These are phyloP conservation scores for Fusarium coicis DNA, from an alignment of 2,329 filamentous ascomycete genomes.

Conservation along the genomic window DNA sequence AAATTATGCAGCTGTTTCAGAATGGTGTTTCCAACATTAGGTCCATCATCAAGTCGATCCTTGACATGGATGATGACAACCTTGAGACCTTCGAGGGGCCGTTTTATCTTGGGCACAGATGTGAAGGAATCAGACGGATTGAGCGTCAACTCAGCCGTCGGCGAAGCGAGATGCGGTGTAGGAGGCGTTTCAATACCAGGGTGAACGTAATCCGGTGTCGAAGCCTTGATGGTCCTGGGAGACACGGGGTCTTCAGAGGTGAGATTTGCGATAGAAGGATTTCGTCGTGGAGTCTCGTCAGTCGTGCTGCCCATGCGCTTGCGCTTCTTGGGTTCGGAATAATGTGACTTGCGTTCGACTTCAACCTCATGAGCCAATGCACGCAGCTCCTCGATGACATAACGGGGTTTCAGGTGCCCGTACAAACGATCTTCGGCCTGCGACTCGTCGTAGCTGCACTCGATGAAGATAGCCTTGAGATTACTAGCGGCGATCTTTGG, in stretches of 20 bases:
- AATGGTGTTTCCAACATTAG: constrained; percentile 72
- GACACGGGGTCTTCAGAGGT: constrained; percentile 60
- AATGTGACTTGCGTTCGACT: constrained; percentile 55
- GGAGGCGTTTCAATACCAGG: constrained; percentile 53
- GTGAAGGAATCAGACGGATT: constrained; percentile 50
- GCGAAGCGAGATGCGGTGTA: constrained; percentile 59
- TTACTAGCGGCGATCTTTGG: constrained; percentile 80
- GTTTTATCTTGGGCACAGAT: constrained; percentile 34
- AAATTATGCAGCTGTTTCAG: constrained; percentile 74
- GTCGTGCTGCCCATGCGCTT: constrained; percentile 62
- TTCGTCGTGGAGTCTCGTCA: constrained; percentile 39
- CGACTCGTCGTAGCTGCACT: constrained; percentile 91
- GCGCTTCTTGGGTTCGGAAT: constrained; percentile 66
- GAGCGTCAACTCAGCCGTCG: constrained; percentile 59
- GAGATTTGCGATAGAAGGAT: constrained; percentile 35
- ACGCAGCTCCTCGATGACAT: constrained; percentile 81
- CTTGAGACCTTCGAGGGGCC: constrained; percentile 76
- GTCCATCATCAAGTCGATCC: constrained; percentile 80
- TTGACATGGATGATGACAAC: constrained; percentile 96
- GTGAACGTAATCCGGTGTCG: constrained; percentile 23
- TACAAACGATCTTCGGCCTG: constrained; percentile 83
- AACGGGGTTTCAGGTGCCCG: constrained; percentile 87
- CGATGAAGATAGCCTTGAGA: constrained; percentile 88
- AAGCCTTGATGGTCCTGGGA: constrained; percentile 58
- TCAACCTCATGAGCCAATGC: constrained; percentile 77